Evolutionary conservation across 2,329 filamentous ascomycete species (phyloP).

Genomic region (Diaporthe batatas): DNA sequence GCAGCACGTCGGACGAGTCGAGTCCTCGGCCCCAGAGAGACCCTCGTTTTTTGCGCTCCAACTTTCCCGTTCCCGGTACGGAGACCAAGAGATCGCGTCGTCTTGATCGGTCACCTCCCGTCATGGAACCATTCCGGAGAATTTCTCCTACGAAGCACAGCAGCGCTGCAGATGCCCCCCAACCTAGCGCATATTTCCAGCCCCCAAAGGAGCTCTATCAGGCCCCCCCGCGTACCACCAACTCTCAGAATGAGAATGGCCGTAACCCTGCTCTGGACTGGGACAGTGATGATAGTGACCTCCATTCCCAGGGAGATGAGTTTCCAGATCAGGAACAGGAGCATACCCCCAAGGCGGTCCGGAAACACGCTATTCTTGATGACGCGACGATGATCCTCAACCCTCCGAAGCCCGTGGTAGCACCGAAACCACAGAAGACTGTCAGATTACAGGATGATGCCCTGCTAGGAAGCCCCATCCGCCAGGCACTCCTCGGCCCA

Average conservation of each 20-base stretch:
- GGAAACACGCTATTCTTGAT: slow-evolving; percentile 41
- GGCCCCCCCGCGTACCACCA: slow-evolving; percentile 47
- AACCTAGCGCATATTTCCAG: slow-evolving; percentile 37
- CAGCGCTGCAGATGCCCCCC: slow-evolving; percentile 42
- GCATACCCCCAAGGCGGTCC: slow-evolving; percentile 43
- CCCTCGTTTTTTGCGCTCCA: slow-evolving; percentile 42
- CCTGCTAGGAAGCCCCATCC: slow-evolving; percentile 41
- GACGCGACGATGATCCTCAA: slow-evolving; percentile 41
- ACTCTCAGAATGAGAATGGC: slow-evolving; percentile 48
- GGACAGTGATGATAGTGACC: slow-evolving; percentile 48
- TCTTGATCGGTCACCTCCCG: slow-evolving; percentile 39
- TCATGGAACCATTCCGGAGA: slow-evolving; percentile 38
- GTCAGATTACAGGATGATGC: slow-evolving; percentile 39
- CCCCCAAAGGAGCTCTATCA: slow-evolving; percentile 43
- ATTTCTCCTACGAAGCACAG: slow-evolving; percentile 45
- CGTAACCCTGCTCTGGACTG: slow-evolving; percentile 43
- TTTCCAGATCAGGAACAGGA: slow-evolving; percentile 47
- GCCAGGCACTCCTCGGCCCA: slow-evolving; percentile 43
- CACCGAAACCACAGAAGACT: slow-evolving; percentile 37
- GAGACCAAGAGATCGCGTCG: slow-evolving; percentile 45
- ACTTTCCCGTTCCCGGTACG: slow-evolving; percentile 57
- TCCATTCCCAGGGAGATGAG: slow-evolving; percentile 48
- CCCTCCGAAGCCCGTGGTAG: slow-evolving; percentile 35
- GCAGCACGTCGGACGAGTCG: slow-evolving; percentile 35
- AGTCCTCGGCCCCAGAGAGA: slow-evolving; percentile 35